Conservation (phyloP, 2,329 filamentous ascomycete species). For the Xylariaceae sp. region DNA sequence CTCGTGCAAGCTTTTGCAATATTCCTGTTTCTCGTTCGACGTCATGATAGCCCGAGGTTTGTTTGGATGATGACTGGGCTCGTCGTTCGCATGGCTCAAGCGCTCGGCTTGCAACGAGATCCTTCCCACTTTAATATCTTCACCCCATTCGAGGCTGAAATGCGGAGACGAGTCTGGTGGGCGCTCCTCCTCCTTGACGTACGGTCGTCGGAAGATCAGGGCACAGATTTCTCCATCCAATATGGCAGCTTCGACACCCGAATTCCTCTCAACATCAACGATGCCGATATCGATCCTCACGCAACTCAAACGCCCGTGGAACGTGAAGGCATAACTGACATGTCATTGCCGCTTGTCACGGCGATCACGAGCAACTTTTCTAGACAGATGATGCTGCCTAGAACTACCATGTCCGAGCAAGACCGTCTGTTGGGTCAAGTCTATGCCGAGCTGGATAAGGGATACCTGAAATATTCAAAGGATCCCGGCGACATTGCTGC, state of each 20-base stretch:
- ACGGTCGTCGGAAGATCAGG: constrained; percentile 61
- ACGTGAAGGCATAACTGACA: constrained; percentile 45
- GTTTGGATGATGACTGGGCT: constrained; percentile 59
- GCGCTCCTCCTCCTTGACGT: constrained; percentile 59
- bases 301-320: constrained; percentile 34
- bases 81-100: constrained; percentile 56
- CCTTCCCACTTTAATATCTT: constrained; percentile 50
- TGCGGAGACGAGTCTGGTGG: constrained; percentile 60
- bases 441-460: constrained; percentile 35
- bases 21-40: constrained; percentile 50
- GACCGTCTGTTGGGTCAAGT: constrained; percentile 23
- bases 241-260: constrained; percentile 59
- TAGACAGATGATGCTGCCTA: constrained; percentile 37
- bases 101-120: constrained; percentile 59
- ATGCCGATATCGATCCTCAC: constrained; percentile 43
- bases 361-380: constrained; percentile 36
- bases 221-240: constrained; percentile 58
- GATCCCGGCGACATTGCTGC: constrained; percentile 32
- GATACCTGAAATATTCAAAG: constrained; percentile 40
- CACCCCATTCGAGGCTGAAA: constrained; percentile 59
- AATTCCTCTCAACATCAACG: constrained; percentile 48
- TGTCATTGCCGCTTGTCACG: constrained; percentile 40
- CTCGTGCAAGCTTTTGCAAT: constrained; percentile 52
- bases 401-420: constrained; percentile 40
- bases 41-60: constrained; percentile 40